Percentiles rank a stretch among this genome's conserved stretches.
Conservation (phyloP, 2,329 filamentous ascomycete species). For the Diaporthe caulivora region DNA sequence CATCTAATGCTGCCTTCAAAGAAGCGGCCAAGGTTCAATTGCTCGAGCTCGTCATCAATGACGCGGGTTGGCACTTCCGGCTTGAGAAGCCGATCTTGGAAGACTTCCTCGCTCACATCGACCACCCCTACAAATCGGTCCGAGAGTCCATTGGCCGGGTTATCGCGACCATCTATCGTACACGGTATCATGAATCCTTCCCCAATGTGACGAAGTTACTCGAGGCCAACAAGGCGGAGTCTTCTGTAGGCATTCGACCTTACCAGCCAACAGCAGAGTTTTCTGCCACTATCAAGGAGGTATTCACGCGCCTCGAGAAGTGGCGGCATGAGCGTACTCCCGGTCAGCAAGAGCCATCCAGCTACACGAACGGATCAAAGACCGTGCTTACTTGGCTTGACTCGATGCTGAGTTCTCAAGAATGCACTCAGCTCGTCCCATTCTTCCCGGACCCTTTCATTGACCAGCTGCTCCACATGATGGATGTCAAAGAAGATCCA, state of each 20-base stretch:
- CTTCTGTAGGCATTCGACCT: slow-evolving; percentile 85
- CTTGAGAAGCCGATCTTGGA: slow-evolving; percentile 88
- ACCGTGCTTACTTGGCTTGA: slow-evolving; percentile 97
- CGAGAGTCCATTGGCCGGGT: slow-evolving; percentile 94
- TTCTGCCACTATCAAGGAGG: slow-evolving; percentile 74
- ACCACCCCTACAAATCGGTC: slow-evolving; percentile 98
- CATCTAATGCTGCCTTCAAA: slow-evolving; percentile 97
- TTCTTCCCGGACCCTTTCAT: slow-evolving; percentile 94
- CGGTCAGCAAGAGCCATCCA: slow-evolving; percentile 91
- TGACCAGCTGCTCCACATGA: slow-evolving; percentile 97
- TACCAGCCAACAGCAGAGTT: slow-evolving; percentile 86
- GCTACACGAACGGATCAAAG: slow-evolving; percentile 96
- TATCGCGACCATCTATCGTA: slow-evolving; percentile 88
- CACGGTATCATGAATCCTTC: slow-evolving; percentile 94
- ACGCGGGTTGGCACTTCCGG: slow-evolving; percentile 96
- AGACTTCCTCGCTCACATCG: slow-evolving; percentile 90
- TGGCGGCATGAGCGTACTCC: slow-evolving; percentile 89
- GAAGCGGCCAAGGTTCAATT: slow-evolving; percentile 96
- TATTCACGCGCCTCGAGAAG: slow-evolving; percentile 84
- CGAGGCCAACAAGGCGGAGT: slow-evolving; percentile 81
- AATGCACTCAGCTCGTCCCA: slow-evolving; percentile 89
- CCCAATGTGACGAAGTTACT: slow-evolving; percentile 81
- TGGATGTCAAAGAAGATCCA: slow-evolving; percentile 99
- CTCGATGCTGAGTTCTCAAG: slow-evolving; percentile 87
- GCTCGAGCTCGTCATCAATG: slow-evolving; percentile 87